Conservation (phyloP, 495 filamentous ascomycete genomes). For the Pseudotulostoma volvatum region DNA sequence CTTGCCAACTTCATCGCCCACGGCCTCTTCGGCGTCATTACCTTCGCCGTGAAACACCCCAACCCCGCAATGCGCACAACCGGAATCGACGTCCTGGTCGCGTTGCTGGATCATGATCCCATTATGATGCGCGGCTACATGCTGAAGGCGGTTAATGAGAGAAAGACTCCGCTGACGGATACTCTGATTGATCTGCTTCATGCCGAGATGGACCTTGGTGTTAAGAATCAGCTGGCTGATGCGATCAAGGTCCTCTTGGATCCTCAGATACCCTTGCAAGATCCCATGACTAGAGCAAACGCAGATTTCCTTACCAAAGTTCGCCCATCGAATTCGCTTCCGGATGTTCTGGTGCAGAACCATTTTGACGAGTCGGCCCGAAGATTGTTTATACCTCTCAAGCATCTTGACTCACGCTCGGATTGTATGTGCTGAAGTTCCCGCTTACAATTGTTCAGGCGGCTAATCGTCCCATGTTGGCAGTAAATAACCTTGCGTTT, state of each 20-base stretch:
- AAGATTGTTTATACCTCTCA: constrained; percentile 74
- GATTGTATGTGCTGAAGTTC: constrained; percentile 32
- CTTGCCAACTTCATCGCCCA: constrained; percentile 81
- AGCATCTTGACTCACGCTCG: constrained; percentile 55
- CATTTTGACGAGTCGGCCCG: constrained; percentile 86
- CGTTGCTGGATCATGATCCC: constrained; percentile 90
- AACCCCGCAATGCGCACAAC: constrained; percentile 79
- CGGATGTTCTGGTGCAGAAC: constrained; percentile 63
- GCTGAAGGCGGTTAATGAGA: constrained; percentile 77
- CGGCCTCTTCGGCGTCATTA: constrained; percentile 78
- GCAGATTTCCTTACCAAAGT: constrained; percentile 52
- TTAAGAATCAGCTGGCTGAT: constrained; percentile 92
- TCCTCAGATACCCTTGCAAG: constrained; percentile 46
- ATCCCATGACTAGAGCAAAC: constrained; percentile 48
- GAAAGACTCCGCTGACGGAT: constrained; percentile 74
- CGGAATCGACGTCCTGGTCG: constrained; percentile 84
- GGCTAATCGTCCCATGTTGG: not conserved
- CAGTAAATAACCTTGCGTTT: constrained; percentile 48
- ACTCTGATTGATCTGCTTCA: constrained; percentile 86
- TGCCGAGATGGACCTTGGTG: constrained; percentile 78
- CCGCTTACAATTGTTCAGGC: not conserved
- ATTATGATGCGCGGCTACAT: constrained; percentile 86
- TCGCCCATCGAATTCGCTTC: constrained; percentile 52
- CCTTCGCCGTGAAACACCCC: constrained; percentile 70
- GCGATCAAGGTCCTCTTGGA: constrained; percentile 89